These are phyloP conservation scores for Crithidia acanthocephali DNA, from an alignment of 208 protist species.

Conservation along the genomic window DNA sequence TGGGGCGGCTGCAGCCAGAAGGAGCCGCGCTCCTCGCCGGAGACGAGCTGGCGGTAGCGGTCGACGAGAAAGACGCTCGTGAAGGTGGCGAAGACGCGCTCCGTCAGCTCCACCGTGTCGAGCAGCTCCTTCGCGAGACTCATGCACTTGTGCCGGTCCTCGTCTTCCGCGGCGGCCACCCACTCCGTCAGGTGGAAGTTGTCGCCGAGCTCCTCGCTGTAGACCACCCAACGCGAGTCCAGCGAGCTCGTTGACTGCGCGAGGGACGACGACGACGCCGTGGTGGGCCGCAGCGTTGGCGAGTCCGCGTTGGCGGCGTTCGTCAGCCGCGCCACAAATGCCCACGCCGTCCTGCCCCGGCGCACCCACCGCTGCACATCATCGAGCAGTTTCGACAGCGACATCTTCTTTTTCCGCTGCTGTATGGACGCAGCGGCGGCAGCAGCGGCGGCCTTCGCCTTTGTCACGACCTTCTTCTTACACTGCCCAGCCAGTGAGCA, in stretches of 20 bases:
- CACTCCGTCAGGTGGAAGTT: constrained; percentile 52
- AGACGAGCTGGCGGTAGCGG: constrained; percentile 45
- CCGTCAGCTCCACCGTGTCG: constrained; percentile 38
- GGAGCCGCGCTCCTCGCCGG: constrained; percentile 33
- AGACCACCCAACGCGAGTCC: constrained; percentile 28
- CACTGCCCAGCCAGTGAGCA: neutral
- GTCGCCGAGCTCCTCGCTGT: constrained; percentile 57
- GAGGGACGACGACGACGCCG: neutral
- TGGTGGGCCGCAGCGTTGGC: neutral
- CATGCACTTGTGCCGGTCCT: constrained; percentile 60
- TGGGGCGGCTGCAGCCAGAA: constrained; percentile 43
- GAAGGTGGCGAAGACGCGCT: constrained; percentile 63
- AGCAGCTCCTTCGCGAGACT: constrained; percentile 53
- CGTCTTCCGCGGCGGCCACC: constrained; percentile 49
- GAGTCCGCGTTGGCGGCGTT: neutral
- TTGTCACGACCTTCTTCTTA: neutral
- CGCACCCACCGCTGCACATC: constrained; percentile 31
- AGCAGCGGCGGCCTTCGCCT: neutral
- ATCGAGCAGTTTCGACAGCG: constrained; percentile 12
- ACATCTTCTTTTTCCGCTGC: constrained; percentile 12
- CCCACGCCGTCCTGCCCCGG: constrained; percentile 15
- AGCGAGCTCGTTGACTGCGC: neutral
- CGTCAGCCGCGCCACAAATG: neutral
- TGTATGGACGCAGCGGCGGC: neutral
- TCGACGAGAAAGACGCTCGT: constrained; percentile 50